A percentile compares a stretch with the other conserved stretches of the same genome.
phyloP scores from a whole-genome alignment of 1,139 yeast genomes.

The Taphrina communis region DNA sequence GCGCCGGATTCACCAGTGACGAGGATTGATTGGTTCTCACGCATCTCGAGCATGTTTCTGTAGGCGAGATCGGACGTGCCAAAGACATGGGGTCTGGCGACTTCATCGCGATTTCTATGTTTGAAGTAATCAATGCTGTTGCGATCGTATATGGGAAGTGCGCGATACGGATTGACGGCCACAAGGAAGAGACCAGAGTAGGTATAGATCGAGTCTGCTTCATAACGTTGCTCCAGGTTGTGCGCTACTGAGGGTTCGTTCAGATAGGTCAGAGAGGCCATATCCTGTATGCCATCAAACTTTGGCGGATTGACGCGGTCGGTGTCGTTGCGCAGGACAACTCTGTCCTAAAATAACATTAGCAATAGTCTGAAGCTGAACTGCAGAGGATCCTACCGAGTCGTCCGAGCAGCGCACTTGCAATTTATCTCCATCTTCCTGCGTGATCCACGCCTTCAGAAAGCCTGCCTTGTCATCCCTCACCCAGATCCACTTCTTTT shows the following conservation, averaged over 20 bases:
- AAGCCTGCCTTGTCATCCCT: slow-evolving; percentile 72
- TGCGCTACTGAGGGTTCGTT: slow-evolving; percentile 94
- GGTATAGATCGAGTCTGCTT: slow-evolving; percentile 77
- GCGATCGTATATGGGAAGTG: slow-evolving; percentile 73
- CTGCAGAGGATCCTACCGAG: slow-evolving; percentile 48
- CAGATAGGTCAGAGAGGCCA: slow-evolving; percentile 92
- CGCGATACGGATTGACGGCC: slow-evolving; percentile 90
- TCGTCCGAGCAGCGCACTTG: slow-evolving; percentile 63
- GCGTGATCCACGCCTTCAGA: slow-evolving; percentile 70
- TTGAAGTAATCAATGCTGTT: slow-evolving; percentile 64
- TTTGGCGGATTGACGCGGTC: slow-evolving; percentile 83
- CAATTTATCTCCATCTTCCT: slow-evolving; percentile 60
- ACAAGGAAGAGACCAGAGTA: slow-evolving; percentile 88
- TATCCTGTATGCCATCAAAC: slow-evolving; percentile 88
- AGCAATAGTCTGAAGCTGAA: background rate
- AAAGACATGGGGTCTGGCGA: slow-evolving; percentile 80
- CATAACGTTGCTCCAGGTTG: slow-evolving; percentile 77
- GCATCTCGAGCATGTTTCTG: slow-evolving; percentile 71
- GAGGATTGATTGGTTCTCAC: slow-evolving; percentile 82
- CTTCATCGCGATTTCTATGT: slow-evolving; percentile 55
- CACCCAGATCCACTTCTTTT: slow-evolving; percentile 79
- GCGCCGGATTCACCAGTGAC: slow-evolving; percentile 99
- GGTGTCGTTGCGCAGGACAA: slow-evolving; percentile 57
- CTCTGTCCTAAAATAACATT: slow-evolving; percentile 51
- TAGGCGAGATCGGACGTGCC: slow-evolving; percentile 90